Evolutionary conservation across 2,329 filamentous ascomycete species (phyloP), one percentile per base, ranked within the genome.

Genomic region (Fusarium paranaense): DNA sequence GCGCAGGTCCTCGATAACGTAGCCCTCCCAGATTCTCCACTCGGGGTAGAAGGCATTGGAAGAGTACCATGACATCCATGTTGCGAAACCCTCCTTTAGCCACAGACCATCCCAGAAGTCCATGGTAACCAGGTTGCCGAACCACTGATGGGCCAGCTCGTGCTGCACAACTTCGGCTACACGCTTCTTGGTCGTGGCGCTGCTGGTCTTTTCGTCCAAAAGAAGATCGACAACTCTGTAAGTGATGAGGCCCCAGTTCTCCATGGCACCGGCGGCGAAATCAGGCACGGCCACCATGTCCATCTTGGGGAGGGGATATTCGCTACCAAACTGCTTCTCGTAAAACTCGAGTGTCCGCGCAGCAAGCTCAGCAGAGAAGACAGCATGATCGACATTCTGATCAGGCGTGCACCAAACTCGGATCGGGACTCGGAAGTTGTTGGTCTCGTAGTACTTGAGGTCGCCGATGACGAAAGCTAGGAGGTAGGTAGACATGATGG

Each of bases 21-120:
- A 98, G 32, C 92, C 93, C 83, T 98, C 91, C 96, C 96, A 98
- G 16, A 98, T 95, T 84, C 97, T 97, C 96, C 96, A 98, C 83
- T 98, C 96, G 10, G 96, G 96, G 84, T 95, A 98, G 87, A 98
- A 98, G 67, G 90, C 90, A 82, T 98, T 96, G 88, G 95, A 97
- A 50, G 94, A 95, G 85, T 97, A 97, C 82, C 82, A 83, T 6
- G 82, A 83, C 64, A 82, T 82, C 83, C 83, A 83, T 10, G 82
- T 83, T 35, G 95, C 95, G 79, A 97, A 97, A 42, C 95, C 95
- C 82, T 97, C 95, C 82, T 98, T 98, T 63, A 98, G 90, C 96
- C 96, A 98, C 9, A 98, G 86, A 64, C 95, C 96, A 83, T 98
- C 95, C 96, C 96, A 98, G 88, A 97, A 98, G 83, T 98, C 95